phyloP scores from a whole-genome alignment of 768 basidiomycete species.

The Hericium alpestre region DNA sequence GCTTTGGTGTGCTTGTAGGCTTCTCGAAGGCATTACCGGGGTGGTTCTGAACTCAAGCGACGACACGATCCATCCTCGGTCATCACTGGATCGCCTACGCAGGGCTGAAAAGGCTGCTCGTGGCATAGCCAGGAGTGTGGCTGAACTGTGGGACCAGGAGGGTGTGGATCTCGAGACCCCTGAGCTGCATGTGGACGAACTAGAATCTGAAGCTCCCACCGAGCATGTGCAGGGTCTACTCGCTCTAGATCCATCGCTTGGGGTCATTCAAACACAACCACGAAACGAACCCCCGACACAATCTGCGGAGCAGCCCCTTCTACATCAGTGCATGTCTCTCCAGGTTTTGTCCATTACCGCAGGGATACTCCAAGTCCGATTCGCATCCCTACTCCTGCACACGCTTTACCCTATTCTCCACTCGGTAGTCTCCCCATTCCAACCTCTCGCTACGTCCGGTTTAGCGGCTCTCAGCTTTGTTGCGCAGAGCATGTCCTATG shows the following conservation, averaged over 20 bases:
- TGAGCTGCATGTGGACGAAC: background rate
- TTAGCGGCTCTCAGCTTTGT: conserved; percentile 62
- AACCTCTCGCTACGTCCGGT: conserved; percentile 67
- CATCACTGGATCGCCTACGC: conserved; percentile 25
- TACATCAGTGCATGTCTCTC: conserved; percentile 65
- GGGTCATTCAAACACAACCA: conserved; percentile 21
- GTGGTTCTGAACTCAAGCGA: conserved; percentile 30
- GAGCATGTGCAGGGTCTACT: conserved; percentile 8
- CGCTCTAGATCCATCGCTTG: conserved; percentile 19
- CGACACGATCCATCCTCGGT: background rate
- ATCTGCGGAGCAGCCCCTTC: conserved; percentile 37
- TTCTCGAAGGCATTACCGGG: conserved; percentile 63
- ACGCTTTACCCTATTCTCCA: conserved; percentile 80
- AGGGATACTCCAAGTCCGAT: conserved; percentile 62
- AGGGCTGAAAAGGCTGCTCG: conserved; percentile 56
- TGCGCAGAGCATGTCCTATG: conserved; percentile 69
- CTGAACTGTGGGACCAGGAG: conserved; percentile 59
- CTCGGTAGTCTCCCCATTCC: conserved; percentile 64
- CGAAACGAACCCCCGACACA: conserved; percentile 14
- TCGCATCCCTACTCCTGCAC: conserved; percentile 64
- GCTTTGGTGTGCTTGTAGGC: conserved; percentile 71
- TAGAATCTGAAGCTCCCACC: conserved; percentile 1
- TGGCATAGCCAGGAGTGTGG: conserved; percentile 48
- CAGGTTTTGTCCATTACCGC: conserved; percentile 65
- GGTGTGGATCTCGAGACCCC: too few species aligned